Evolutionary conservation across 129 eudicot genomes (phyloP), one percentile per base, ranked within the genome.

Genomic region (Lactuca sativa): DNA sequence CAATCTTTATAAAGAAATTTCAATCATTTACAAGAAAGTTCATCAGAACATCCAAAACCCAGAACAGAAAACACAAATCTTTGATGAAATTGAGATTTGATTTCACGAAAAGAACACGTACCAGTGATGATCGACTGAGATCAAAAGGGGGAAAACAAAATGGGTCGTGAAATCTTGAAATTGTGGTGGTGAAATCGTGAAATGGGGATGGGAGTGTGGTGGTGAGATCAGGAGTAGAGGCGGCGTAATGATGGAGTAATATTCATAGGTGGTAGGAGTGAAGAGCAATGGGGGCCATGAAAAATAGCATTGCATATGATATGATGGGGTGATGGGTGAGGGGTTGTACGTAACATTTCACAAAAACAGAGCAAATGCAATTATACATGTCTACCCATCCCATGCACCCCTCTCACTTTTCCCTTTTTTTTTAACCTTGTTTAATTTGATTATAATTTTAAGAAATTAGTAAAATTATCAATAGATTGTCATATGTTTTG

Each of bases 211-310:
- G 64, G 30, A 67, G 74, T 36, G 62, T 65, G 71, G 78, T 55
- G 65, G 64, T 41, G 59, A 74, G 73, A 64, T 59, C 70, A 54
- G 57, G 62, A 75, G 70, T 34, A 37, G 62, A 68, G 74, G 69
- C 74, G 70, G 74, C 80, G 75, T 59, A 8, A 59, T 52, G 73
- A 21, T 66, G 73, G 73, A 47, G 68, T 58, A 47, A 55, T 64
- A 8, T 38, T 65, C 53, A 67, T 13, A 74, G 79, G 73, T 33
- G 73, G 64, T 69, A 66, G 51, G 71, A 77, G 81, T 77, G 81
- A 77, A 69, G 80, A 71, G 68, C 52, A 76, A 74, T 74, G 69
- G 75, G 80, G 74, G 80, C 75, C 80, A 76, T 68, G 75, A n/a
- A 49, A 75, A 67, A 69, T 69, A 70, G 75, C 81, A 76, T 53